Percentiles rank a stretch among this genome's conserved stretches.
Conservation (phyloP, 305 asterid species). For the Striga hermonthica region DNA sequence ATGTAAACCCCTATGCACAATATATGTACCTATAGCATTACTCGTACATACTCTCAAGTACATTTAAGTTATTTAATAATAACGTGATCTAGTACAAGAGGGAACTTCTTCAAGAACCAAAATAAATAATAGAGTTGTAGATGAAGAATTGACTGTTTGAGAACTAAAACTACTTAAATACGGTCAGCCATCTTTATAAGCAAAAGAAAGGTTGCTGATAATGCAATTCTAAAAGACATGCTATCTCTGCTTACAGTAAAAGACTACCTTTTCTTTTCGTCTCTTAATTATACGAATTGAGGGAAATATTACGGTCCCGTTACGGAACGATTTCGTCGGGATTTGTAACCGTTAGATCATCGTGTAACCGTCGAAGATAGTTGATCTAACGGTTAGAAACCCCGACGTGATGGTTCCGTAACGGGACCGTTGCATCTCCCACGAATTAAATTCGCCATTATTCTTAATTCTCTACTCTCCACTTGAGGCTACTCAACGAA, state of each 20-base stretch:
- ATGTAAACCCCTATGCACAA: no score
- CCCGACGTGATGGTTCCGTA: no score
- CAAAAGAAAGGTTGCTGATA: conserved; percentile 25
- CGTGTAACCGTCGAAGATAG: no score
- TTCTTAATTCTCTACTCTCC: conserved; percentile 7
- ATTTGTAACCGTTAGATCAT: no score
- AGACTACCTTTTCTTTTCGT: conserved; percentile 12
- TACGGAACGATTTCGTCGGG: no score
- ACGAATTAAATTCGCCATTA: neutral
- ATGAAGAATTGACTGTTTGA: neutral
- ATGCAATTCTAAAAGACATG: conserved; percentile 25
- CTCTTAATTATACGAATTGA: no score
- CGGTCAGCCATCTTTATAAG: neutral
- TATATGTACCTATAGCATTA: no score
- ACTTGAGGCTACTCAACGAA: neutral
- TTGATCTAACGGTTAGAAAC: no score
- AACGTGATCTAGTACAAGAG: no score
- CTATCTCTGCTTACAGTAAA: conserved; percentile 20
- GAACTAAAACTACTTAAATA: neutral
- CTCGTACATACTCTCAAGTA: conserved; percentile 1
- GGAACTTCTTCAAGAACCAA: no score
- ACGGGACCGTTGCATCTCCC: no score
- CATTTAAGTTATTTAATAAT: neutral
- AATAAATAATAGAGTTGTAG: neutral
- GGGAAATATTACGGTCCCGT: no score